Percentiles rank a stretch among this genome's conserved stretches.
These are phyloP conservation scores for Arachis hypogaea DNA, from an alignment of 306 rosid genomes.

Conservation along the genomic window DNA sequence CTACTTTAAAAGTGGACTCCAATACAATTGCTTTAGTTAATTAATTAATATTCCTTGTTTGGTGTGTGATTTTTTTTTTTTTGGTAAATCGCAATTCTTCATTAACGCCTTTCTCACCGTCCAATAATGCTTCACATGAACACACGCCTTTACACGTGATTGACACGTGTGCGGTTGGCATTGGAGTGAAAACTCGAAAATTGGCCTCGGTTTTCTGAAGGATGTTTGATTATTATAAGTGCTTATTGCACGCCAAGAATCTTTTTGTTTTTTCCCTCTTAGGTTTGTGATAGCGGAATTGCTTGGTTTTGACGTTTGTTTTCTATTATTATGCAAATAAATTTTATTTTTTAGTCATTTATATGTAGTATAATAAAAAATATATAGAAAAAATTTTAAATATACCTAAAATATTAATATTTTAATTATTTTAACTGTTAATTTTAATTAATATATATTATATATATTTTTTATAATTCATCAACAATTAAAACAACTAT, in stretches of 20 bases:
- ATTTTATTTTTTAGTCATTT: not conserved
- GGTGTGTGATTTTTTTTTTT: conserved; percentile 14
- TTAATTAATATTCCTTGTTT: conserved; percentile 28
- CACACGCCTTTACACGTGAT: conserved; percentile 56
- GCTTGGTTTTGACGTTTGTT: conserved; percentile 70
- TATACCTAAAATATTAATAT: too few relatives aligned
- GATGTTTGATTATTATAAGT: conserved; percentile 44
- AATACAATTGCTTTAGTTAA: not conserved
- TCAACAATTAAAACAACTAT: too few relatives aligned
- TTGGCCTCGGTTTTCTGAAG: conserved; percentile 52
- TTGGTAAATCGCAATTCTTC: conserved; percentile 41
- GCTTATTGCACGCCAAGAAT: conserved; percentile 80
- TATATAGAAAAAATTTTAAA: too few relatives aligned
- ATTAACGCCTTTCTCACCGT: conserved; percentile 57
- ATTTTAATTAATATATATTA: too few relatives aligned
- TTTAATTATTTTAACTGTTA: too few relatives aligned
- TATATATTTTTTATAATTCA: too few relatives aligned
- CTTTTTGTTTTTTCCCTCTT: conserved; percentile 31
- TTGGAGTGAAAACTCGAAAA: conserved; percentile 36
- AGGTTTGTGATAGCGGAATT: conserved; percentile 45
- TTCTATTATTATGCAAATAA: conserved; percentile 28
- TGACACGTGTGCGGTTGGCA: conserved; percentile 51
- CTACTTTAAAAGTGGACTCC: too few relatives aligned
- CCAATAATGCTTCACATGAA: conserved; percentile 74
- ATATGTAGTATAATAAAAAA: too few relatives aligned